These are phyloP conservation scores for Phaffia tasmanica DNA, from an alignment of 768 basidiomycete genomes.

Conservation along the genomic window DNA sequence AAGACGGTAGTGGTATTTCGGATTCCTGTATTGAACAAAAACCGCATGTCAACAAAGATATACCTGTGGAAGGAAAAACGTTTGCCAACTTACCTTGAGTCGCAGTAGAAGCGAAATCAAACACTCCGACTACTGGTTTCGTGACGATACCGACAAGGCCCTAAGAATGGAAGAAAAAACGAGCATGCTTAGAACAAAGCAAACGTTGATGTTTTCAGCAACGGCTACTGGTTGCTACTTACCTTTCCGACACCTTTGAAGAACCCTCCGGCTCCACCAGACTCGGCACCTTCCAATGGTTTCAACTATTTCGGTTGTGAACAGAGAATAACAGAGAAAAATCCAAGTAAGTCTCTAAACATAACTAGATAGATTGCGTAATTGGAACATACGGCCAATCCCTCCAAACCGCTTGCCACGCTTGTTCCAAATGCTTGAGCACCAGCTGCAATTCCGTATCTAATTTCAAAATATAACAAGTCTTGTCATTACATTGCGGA, in stretches of 20 bases:
- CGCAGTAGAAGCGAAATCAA: slow-evolving; percentile 89
- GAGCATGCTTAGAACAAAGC: neutral
- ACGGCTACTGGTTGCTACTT: neutral
- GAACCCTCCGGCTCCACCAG: slow-evolving; percentile 86
- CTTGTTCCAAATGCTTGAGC: slow-evolving; percentile 88
- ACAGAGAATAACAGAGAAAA: neutral
- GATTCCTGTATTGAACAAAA: slow-evolving; percentile 50
- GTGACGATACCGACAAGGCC: slow-evolving; percentile 89
- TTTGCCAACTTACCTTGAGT: slow-evolving; percentile 56
- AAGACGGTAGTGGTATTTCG: slow-evolving; percentile 98
- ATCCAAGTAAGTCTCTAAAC: neutral
- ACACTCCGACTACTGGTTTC: slow-evolving; percentile 91
- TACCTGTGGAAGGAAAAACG: neutral
- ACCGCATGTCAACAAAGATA: neutral
- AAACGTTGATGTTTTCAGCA: neutral
- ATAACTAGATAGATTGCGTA: neutral
- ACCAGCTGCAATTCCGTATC: slow-evolving; percentile 91
- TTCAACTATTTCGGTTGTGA: slow-evolving; percentile 55
- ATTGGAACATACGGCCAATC: slow-evolving; percentile 59
- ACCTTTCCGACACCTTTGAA: slow-evolving; percentile 94
- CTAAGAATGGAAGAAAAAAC: slow-evolving; percentile 13
- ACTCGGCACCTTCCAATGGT: slow-evolving; percentile 91
- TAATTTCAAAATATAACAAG: slow-evolving; percentile 31
- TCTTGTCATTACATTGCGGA: neutral
- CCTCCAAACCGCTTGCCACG: slow-evolving; percentile 90